Base-by-base conservation (phyloP, 495 filamentous ascomycete genomes). In the Xylaria venustula region DNA sequence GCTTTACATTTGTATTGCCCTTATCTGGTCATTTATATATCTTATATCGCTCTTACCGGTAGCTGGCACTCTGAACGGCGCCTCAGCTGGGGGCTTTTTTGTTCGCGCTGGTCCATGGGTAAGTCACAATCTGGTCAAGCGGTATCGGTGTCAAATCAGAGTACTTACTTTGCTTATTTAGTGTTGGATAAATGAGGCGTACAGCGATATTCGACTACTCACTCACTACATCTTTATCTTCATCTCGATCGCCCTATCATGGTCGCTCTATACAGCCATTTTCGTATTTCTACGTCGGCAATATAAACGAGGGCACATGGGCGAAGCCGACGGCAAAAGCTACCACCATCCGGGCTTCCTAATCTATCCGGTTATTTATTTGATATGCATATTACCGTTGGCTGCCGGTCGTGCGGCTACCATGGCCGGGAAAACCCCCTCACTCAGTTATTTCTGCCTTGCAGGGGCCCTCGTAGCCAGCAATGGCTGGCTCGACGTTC, bases 191-290 rank as follows among this genome's bases (percentile, higher is more conserved):
- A 87, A 82, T 63, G 69, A 77, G 40, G 70, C 79, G 1, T 90
- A 85, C 71, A 80, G 85, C 57, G 64, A 70, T 6, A 75, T 85
- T 41, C 88, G 88, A 62, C 81, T 93, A 0, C 85, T 82, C 78
- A 81, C 87, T 19, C 90, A 93, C 65, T 93, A 93, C 67, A 79
- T 92, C 62, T 93, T 87, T 83, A 89, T 92, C 71, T 91, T 92
- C 74, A 72, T 91, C 46, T 77, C 83, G 53, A 83, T 91, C 61
- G 83, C 87, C 64, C 68, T 84, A 19, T 90, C 87, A 12, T 79
- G 86, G 48, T 58, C 77, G 41, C 79, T 91, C 14, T 93, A 93
- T 71, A 75, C 75, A 1, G 71, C 87, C 56, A 85, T 90, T 69
- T 89, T 83, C 72, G 64, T 88, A 59, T 81, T 78, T 57, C 80